Base-by-base conservation (phyloP, 306 rosid genomes). In the Pterocarpus macrocarpus region DNA sequence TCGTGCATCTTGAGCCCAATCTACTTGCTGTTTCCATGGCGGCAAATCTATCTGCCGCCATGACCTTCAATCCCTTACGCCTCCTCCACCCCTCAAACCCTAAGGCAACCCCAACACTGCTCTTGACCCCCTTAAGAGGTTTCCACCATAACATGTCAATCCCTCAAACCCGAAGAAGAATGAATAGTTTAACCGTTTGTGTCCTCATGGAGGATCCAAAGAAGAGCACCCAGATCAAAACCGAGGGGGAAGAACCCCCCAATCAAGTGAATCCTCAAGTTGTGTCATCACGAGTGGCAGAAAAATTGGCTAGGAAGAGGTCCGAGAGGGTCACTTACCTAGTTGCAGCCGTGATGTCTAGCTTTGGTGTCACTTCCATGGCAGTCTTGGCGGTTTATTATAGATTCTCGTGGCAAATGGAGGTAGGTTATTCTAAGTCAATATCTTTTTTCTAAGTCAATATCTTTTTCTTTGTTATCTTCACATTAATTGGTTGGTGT, bases 321-420 rank as follows among this genome's bases (percentile, higher is more conserved):
- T 95, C 95, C 2, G 95, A 93, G 86, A 89, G 99, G 85, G 82
- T 82, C 75, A 89, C 95, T 67, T 95, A 93, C 76, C 92, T 95
- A 5, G 80, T 93, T 4, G 99, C 99, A 0, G 99, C 99, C 38
- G 81, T 95, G 0, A 84, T 95, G 95, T 95, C 99, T 14, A 95
- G 87, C 89, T 88, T 89, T n/a, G 99, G 95, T n/a, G 80, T 95
- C 69, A 90, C 95, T 7, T 93, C 97, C 45, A 80, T 95, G 99
- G 95, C 99, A 14, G 75, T 91, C 77, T 69, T 94, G 84, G 91
- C 98, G 2, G 98, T 94, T 81, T 94, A 94, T 69, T 94, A 85
- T 33, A 82, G 98, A 88, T 94, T 94, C 84, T 78, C 88, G n/a
- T 94, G 98, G 97, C 97, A 94, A 94, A 85, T 90, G 94, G 92